Evolutionary conservation across 768 basidiomycete genomes (phyloP), one percentile per base, ranked within the genome.

Genomic region (Termitomyces sp.): DNA sequence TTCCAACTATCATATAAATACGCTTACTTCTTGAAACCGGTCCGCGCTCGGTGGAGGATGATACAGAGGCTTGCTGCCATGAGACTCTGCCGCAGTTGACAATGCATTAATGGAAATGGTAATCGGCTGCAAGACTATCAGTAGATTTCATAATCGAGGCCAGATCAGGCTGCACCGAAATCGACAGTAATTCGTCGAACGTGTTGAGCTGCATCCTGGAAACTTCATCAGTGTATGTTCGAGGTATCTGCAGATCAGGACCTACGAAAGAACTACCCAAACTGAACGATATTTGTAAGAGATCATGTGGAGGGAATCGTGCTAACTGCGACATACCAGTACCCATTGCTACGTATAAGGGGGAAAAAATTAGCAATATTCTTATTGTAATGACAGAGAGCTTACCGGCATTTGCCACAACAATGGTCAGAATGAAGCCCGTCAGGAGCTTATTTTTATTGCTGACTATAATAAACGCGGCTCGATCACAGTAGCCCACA

Each of bases 41-140:
- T 82, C 10, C 81, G 73, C 1, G 81, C 76, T 16, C 57, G 68
- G 12, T 80, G 76, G 34, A 85, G 69, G 56, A 85, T 61, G 43
- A 64, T 59, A 52, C 77, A 79, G 3, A 85, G 73, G n/a, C 73
- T 73, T 12, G 56, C 51, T 0, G 83, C 82, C 37, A 85, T 84
- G 9, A 79, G 57, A 12, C 82, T 85, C 83, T 1, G 74, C 74
- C 10, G 69, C 68, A 0, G 80, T 77, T 3, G 81, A 75, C 4
- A 79, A 65, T 0, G 73, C 81, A 59, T 84, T 84, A 61, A 85
- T 76, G 3, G 80, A 68, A 45, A 78, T 78, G 0, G 82, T 78
- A 38, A 84, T 65, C 5, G 73, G 72, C 78, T 80, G 12, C 31
- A 4, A 5, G 17, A 29, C 12, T 29, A 4, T 51, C 49, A 51